Conservation (phyloP, 345 rosid genomes). For the Rhodamnia argentea region DNA sequence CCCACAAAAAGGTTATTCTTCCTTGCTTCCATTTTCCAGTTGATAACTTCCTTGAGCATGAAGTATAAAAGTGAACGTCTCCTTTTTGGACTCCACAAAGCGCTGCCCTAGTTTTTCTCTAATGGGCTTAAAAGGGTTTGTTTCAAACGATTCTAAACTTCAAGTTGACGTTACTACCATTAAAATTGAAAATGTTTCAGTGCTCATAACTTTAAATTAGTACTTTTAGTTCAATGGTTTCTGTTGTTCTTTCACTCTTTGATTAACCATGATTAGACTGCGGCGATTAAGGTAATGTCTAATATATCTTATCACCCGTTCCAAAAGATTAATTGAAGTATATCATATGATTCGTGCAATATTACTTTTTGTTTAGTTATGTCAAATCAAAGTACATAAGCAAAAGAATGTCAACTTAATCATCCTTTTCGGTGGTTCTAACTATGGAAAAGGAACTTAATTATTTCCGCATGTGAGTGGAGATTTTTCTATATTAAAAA, state of each 20-base stretch:
- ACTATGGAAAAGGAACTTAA: neutral
- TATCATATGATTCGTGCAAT: neutral
- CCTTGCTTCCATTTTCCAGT: neutral
- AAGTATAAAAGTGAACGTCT: neutral
- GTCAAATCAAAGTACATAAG: neutral
- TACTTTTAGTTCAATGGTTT: neutral
- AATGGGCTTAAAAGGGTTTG: neutral
- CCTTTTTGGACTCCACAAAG: neutral
- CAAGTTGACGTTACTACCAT: neutral
- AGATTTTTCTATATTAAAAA: neutral
- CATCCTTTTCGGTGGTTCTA: neutral
- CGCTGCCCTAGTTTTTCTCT: neutral
- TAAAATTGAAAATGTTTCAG: neutral
- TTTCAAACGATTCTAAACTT: neutral
- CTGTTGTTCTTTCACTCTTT: neutral
- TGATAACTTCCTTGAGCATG: neutral
- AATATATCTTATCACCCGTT: neutral
- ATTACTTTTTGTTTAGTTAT: neutral
- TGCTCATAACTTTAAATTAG: neutral
- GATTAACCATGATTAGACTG: neutral
- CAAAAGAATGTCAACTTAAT: neutral
- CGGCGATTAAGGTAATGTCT: neutral
- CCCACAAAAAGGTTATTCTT: neutral
- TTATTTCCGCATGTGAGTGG: neutral
- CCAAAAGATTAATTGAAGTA: neutral